These are phyloP conservation scores for Mesotaenium endlicherianum DNA, from an alignment of 139 green algal species.

Conservation along the genomic window DNA sequence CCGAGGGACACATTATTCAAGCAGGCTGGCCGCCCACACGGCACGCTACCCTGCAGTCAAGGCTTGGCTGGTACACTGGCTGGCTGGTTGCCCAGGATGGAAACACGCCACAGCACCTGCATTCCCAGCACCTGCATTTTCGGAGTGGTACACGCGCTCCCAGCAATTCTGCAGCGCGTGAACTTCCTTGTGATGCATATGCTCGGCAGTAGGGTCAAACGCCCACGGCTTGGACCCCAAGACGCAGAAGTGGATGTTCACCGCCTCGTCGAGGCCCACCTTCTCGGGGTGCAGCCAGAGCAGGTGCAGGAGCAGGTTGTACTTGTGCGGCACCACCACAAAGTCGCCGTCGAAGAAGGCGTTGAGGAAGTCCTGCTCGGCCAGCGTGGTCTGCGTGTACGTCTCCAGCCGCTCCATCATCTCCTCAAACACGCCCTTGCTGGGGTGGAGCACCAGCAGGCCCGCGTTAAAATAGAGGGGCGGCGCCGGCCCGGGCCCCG, in stretches of 20 bases:
- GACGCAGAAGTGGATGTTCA: slow-evolving; percentile 19
- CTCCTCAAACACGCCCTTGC: slow-evolving; percentile 5
- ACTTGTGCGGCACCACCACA: neutral
- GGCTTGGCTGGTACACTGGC: no score
- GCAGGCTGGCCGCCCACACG: no score
- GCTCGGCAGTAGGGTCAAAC: slow-evolving; percentile 10
- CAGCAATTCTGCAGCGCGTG: neutral
- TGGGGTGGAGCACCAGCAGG: slow-evolving; percentile 34
- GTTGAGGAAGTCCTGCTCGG: slow-evolving; percentile 41
- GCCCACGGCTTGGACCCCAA: slow-evolving; percentile 28
- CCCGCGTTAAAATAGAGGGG: slow-evolving; percentile 45
- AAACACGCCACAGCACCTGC: no score
- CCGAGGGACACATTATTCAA: no score
- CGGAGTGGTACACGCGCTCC: slow-evolving; percentile 21
- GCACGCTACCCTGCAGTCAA: no score
- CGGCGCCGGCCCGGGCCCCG: neutral
- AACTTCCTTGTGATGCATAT: slow-evolving; percentile 7
- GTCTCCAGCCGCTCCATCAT: neutral
- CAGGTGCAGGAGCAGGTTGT: slow-evolving; percentile 20
- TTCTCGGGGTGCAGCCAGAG: slow-evolving; percentile 28
- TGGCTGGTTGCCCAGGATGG: no score
- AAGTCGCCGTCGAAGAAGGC: slow-evolving; percentile 1
- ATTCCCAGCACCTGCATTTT: no score
- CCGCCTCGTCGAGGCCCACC: neutral
- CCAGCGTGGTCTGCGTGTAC: slow-evolving; percentile 12